A percentile compares a stretch with the other conserved stretches of the same genome.
Evolutionary conservation across 2,329 filamentous ascomycete species (phyloP).

Genomic region (Xylariaceae sp.): DNA sequence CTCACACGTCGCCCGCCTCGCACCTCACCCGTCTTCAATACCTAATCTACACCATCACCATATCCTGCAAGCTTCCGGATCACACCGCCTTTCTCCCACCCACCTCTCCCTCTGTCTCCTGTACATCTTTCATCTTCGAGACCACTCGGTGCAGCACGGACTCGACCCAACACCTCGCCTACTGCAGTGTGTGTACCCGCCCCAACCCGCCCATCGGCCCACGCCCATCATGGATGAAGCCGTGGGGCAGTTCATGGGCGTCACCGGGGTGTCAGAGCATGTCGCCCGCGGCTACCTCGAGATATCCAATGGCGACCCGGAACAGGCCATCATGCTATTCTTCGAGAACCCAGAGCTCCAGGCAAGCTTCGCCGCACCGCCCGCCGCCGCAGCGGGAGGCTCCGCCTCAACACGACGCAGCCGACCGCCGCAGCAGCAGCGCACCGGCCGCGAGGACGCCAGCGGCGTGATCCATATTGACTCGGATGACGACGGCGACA

Average conservation of each 20-base stretch:
- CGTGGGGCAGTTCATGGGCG: constrained; percentile 69
- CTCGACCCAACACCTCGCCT: too few species aligned
- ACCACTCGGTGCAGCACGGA: too few species aligned
- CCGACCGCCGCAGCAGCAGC: constrained; percentile 7
- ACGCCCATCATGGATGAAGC: constrained; percentile 56
- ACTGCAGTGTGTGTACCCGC: too few species aligned
- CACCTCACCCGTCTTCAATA: too few species aligned
- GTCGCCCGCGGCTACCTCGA: constrained; percentile 77
- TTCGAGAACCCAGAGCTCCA: constrained; percentile 79
- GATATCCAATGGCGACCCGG: constrained; percentile 74
- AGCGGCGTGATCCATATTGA: constrained; percentile 66
- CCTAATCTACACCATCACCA: too few species aligned
- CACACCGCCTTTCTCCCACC: too few species aligned
- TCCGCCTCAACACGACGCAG: constrained; percentile 17
- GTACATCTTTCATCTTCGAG: too few species aligned
- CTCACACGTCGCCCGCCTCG: too few species aligned
- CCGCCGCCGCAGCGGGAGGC: constrained; percentile 28
- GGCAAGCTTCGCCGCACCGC: constrained; percentile 32
- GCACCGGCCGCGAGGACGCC: constrained; percentile 41
- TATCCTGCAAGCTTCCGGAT: too few species aligned
- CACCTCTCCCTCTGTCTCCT: too few species aligned
- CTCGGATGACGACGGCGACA: constrained; percentile 62
- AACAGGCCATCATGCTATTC: constrained; percentile 82
- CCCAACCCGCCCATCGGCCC: not conserved
- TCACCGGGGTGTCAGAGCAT: constrained; percentile 64